Base-by-base conservation (phyloP, 2,329 filamentous ascomycete species). In the Pseudogymnoascus sp. region DNA sequence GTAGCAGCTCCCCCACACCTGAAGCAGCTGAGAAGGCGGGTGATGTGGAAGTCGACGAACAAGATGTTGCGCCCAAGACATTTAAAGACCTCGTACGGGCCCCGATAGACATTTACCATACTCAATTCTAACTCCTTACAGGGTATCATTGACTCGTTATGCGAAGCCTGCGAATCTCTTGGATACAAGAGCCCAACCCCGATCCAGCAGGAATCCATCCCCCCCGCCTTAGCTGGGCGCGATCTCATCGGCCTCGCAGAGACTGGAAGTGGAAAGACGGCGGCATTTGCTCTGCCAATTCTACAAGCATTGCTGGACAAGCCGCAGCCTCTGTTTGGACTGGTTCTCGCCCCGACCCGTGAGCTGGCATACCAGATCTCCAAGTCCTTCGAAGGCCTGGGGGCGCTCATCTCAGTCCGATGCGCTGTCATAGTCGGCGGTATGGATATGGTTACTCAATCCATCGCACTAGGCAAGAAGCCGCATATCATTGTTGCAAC, bases 191-290 rank as follows among this genome's bases (percentile, higher is more conserved):
- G 83, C 28, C 91, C 95, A 0, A 99, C 93, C 1, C 88, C 93
- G 0, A 97, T 99, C 68, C 95, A 97, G 75, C 82, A 83, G 61
- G 84, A 96, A 74, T 83, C 92, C 0, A 96, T 97, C 69, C 93
- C 93, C 4, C 74, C 83, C 61, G 93, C 93, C 36, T 81, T 97
- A 3, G 77, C 89, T 71, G 87, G 89, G 62, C 85, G 91, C 71
- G 95, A 97, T 75, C 81, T 97, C 35, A 96, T 99, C 69, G 95
- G 93, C 44, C 82, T 97, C 61, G 95, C 95, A 33, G 93, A 99
- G 77, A 99, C 95, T 0, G 95, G 95, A 69, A 92, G 87, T 72
- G 95, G 95, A 77, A 99, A 97, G 79, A 97, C 95, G 0, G 93
- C 92, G 6, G 93, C 95, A 0, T 99, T 97, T 74, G 92, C 91